phyloP scores from a whole-genome alignment of 2,329 filamentous ascomycete species.

The Xylariaceae sp. region DNA sequence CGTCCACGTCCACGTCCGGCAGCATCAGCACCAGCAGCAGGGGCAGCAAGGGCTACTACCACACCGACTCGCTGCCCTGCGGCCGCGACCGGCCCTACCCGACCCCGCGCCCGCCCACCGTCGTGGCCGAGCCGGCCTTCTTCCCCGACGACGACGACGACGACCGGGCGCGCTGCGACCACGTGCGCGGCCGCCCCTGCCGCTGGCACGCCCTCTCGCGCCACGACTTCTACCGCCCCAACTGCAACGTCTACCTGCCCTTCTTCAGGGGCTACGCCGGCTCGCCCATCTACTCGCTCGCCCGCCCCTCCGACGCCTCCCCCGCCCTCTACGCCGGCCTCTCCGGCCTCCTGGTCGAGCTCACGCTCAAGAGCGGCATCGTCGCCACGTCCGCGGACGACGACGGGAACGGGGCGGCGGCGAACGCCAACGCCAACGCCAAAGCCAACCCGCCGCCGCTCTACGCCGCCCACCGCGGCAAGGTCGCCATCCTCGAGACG shows the following conservation, averaged over 20 bases:
- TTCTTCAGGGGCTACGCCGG: slow-evolving; percentile 6
- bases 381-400: no score
- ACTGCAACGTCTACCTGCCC: slow-evolving; percentile 39
- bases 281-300: slow-evolving; percentile 37
- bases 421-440: no score
- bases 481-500: slow-evolving; percentile 21
- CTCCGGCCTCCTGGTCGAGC: slow-evolving; percentile 39
- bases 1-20: no score
- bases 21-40: no score
- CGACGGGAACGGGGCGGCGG: no score
- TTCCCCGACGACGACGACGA: slow-evolving; percentile 6
- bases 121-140: slow-evolving; percentile 11
- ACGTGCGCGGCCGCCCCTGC: slow-evolving; percentile 27
- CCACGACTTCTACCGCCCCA: slow-evolving; percentile 39
- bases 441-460: slow-evolving; percentile 1
- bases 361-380: slow-evolving; percentile 22
- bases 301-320: slow-evolving; percentile 38
- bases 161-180: slow-evolving; percentile 26
- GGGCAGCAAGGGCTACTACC: slow-evolving; percentile 39
- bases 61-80: slow-evolving; percentile 42
- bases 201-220: slow-evolving; percentile 40
- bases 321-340: slow-evolving; percentile 43
- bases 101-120: slow-evolving; percentile 19
- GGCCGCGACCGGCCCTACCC: slow-evolving; percentile 28
- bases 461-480: slow-evolving; percentile 10